phyloP scores from a whole-genome alignment of 1,139 yeast genomes.

The Blastobotrys aristatus region DNA sequence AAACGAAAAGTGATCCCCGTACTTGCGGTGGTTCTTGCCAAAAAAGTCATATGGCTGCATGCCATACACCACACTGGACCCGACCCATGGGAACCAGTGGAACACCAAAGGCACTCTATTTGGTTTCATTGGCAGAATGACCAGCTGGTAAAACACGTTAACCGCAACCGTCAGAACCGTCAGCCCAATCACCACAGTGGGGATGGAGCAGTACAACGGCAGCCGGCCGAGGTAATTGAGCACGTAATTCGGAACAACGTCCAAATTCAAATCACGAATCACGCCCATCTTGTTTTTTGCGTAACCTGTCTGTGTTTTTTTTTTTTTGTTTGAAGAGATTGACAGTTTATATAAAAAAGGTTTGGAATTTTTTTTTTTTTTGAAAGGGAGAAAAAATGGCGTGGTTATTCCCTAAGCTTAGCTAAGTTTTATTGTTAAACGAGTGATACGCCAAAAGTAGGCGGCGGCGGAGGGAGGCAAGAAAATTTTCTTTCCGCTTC shows the following conservation, averaged over 20 bases:
- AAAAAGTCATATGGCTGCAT: conserved; percentile 91
- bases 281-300: conserved; percentile 12
- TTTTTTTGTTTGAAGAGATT: too few species aligned
- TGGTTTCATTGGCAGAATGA: conserved; percentile 58
- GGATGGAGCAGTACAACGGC: conserved; percentile 28
- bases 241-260: conserved; percentile 4
- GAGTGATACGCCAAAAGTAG: background rate
- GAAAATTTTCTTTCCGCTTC: background rate
- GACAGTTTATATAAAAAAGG: background rate
- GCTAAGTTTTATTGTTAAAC: background rate
- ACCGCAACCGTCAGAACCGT: conserved; percentile 44
- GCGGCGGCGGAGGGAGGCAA: background rate
- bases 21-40: conserved; percentile 64
- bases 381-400: background rate
- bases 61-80: conserved; percentile 84
- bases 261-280: conserved; percentile 9
- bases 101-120: conserved; percentile 68
- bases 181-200: conserved; percentile 21
- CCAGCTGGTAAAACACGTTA: conserved; percentile 64
- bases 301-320: too few species aligned
- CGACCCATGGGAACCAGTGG: conserved; percentile 94
- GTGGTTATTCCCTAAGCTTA: background rate
- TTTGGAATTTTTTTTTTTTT: background rate
- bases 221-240: conserved; percentile 16
- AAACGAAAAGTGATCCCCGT: conserved; percentile 92